These are phyloP conservation scores for Blastomyces parvus DNA, from an alignment of 2,329 filamentous ascomycete genomes.

Conservation along the genomic window DNA sequence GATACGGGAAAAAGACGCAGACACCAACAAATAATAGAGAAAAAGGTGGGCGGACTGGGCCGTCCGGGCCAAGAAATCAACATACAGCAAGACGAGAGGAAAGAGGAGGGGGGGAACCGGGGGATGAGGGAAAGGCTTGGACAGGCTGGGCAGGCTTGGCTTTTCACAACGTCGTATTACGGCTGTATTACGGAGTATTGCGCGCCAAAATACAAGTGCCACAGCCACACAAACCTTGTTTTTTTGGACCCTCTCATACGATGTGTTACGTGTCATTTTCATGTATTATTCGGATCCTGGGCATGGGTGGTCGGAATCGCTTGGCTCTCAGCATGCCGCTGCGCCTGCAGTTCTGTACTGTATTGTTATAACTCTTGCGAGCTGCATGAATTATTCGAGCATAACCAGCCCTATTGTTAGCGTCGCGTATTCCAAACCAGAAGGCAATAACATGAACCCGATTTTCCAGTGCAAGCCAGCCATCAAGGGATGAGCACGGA, in stretches of 20 bases:
- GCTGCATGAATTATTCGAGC: neutral
- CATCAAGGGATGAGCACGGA: neutral
- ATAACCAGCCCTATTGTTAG: neutral
- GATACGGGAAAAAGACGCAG: constrained; percentile 8
- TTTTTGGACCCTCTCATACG: neutral
- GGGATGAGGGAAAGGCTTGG: neutral
- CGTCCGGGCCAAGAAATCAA: constrained; percentile 11
- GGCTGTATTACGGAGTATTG: neutral
- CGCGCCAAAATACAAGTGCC: neutral
- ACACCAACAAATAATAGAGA: constrained; percentile 3
- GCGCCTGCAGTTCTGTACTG: neutral
- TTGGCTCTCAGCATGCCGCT: neutral
- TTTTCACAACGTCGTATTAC: neutral
- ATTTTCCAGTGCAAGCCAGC: too few relatives aligned
- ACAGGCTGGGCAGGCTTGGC: neutral
- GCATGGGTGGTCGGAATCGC: neutral
- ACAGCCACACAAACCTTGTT: neutral
- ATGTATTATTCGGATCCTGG: neutral
- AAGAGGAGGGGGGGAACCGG: neutral
- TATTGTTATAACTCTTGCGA: neutral
- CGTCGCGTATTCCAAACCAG: too few relatives aligned
- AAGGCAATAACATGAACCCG: too few relatives aligned
- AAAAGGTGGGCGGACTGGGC: constrained; percentile 15
- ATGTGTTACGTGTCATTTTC: neutral
- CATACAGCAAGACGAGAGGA: neutral